Evolutionary conservation across 2,329 filamentous ascomycete genomes (phyloP), one percentile per base, ranked within the genome.

Genomic region (Rasamsonia emersonii): DNA sequence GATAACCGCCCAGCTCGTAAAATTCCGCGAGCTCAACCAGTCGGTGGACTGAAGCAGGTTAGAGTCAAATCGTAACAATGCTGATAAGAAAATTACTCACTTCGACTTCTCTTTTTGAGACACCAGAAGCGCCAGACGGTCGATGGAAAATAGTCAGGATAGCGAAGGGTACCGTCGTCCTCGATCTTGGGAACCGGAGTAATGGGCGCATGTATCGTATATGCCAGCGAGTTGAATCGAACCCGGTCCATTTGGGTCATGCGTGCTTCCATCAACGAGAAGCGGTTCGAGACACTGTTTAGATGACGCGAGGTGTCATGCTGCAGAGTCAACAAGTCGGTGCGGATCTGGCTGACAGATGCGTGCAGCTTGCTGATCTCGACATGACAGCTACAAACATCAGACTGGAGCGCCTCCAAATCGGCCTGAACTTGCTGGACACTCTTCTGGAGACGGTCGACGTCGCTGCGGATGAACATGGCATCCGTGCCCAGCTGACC

Each of bases 61-160:
- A 33, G 28, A 16, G n/a, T n/a, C n/a, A 31, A 18, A 32, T 33
- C 28, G 17, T 24, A 13, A 36, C 14, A n/a, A 25, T 15, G 9
- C 14, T 24, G 13, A 19, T 26, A 24, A 17, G 13, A 10, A 33
- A 24, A 28, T 15, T 24, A 49, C 58, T 59, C 43, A 62, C 58
- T 40, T 42, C 56, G 43, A 40, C 51, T 61, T 41, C 51, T 46
- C 43, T 59, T 59, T 45, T 61, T 61, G 32, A 62, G 41, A 37
- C 55, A 59, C 58, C 58, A 62, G 35, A 62, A 62, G 25, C 55
- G 49, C 58, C 57, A 60, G 5, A 62, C 56, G 1, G 55, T 58
- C 18, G 47, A 40, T 13, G 58, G 58, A 25, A 62, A 61, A 30
- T 56, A 59, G 18, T 54, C 40, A 4, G 58, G 58, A 46, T 49